Percentiles rank a stretch among this genome's conserved stretches.
Evolutionary conservation across 495 filamentous ascomycete genomes (phyloP).

Genomic region (Penicillium cosmopolitanum): DNA sequence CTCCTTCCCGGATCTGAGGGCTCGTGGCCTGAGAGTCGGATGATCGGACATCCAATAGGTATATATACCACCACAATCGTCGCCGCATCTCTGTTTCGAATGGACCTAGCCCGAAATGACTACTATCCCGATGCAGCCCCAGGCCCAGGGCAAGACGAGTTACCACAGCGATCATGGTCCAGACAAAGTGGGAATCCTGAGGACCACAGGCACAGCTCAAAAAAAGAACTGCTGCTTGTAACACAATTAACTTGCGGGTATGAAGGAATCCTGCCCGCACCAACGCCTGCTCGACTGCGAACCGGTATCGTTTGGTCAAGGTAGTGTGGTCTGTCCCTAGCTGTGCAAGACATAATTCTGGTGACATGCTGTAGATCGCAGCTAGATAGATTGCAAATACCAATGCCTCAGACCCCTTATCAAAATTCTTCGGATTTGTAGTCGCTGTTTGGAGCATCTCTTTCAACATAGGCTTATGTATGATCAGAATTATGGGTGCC

Average conservation of each 20-base stretch:
- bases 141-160: constrained; percentile 70
- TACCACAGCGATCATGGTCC: constrained; percentile 62
- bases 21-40: constrained; percentile 11
- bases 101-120: constrained; percentile 45
- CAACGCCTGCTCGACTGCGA: constrained; percentile 69
- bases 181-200: constrained; percentile 56
- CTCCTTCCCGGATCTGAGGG: constrained; percentile 6
- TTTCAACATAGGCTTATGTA: constrained; percentile 59
- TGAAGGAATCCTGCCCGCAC: constrained; percentile 67
- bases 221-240: constrained; percentile 72
- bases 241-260: constrained; percentile 62
- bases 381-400: constrained; percentile 76
- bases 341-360: constrained; percentile 22
- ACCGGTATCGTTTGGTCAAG: constrained; percentile 63
- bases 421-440: constrained; percentile 51
- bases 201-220: constrained; percentile 57
- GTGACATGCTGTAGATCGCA: constrained; percentile 65
- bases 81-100: constrained; percentile 24
- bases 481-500: constrained; percentile 61
- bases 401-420: constrained; percentile 59
- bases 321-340: constrained; percentile 14
- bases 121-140: constrained; percentile 72
- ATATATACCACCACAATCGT: constrained; percentile 20
- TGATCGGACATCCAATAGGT: constrained; percentile 12
- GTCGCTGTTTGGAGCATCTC: constrained; percentile 37